These are phyloP conservation scores for Cicer arietinum DNA, from an alignment of 306 rosid species.

Conservation along the genomic window DNA sequence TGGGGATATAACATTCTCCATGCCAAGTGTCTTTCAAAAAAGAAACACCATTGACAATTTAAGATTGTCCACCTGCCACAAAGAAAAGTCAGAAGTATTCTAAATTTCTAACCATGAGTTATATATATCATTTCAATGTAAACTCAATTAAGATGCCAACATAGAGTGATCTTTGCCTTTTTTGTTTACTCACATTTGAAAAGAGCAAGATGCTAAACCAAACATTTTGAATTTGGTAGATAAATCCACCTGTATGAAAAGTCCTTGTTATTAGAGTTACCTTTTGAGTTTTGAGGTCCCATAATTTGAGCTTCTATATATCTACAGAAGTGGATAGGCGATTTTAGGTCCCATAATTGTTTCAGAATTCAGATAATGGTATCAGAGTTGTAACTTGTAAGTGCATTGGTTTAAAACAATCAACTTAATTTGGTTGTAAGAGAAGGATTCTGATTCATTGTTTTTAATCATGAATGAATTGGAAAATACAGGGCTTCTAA, in stretches of 20 bases:
- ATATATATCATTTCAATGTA: no score
- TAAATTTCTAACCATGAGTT: no score
- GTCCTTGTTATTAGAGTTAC: constrained; percentile 15
- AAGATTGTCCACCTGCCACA: not conserved
- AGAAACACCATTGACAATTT: not conserved
- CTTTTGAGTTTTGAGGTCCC: not conserved
- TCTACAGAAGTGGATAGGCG: not conserved
- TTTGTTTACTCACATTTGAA: constrained; percentile 1
- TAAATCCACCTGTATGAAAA: not conserved
- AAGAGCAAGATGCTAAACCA: constrained; percentile 5
- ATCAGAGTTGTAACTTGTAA: not conserved
- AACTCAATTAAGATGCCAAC: no score
- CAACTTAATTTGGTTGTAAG: not conserved
- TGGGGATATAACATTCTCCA: not conserved
- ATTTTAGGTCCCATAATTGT: not conserved
- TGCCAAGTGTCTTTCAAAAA: not conserved
- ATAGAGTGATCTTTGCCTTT: not conserved
- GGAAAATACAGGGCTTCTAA: constrained; percentile 7
- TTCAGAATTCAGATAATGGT: not conserved
- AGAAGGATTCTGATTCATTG: not conserved
- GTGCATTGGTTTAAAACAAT: not conserved
- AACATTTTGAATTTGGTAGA: constrained; percentile 1
- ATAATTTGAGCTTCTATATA: not conserved
- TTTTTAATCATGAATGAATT: not conserved
- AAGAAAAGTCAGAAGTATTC: constrained; percentile 5